phyloP scores from a whole-genome alignment of 805 yeast species.

The Komagataella phaffii region DNA sequence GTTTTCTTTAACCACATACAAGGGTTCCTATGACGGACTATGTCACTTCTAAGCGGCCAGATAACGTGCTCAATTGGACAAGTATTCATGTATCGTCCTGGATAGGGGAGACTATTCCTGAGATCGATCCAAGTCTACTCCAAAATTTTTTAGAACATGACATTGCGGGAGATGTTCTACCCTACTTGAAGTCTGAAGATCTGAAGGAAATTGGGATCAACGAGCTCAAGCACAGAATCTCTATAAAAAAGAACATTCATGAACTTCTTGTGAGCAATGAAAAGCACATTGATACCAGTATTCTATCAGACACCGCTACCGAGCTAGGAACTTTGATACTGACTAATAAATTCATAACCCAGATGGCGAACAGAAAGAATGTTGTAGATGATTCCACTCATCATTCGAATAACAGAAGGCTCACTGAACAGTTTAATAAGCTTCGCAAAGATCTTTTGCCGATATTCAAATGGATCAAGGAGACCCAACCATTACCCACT shows the following conservation, averaged over 20 bases:
- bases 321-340: neutral
- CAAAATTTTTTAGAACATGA: slow-evolving; percentile 36
- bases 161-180: slow-evolving; percentile 61
- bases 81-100: neutral
- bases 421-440: slow-evolving; percentile 40
- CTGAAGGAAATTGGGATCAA: slow-evolving; percentile 59
- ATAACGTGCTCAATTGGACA: neutral
- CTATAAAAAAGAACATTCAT: slow-evolving; percentile 42
- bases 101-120: neutral
- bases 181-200: slow-evolving; percentile 56
- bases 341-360: slow-evolving; percentile 1
- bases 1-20: neutral
- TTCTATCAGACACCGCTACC: slow-evolving; percentile 2
- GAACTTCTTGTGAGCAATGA: slow-evolving; percentile 31
- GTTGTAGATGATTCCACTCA: neutral
- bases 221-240: slow-evolving; percentile 40
- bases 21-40: neutral
- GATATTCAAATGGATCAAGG: slow-evolving; percentile 45
- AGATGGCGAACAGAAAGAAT: neutral
- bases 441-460: slow-evolving; percentile 57
- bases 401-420: slow-evolving; percentile 14
- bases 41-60: neutral
- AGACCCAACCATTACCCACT: slow-evolving; percentile 54
- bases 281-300: neutral
- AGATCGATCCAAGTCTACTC: neutral